These are phyloP conservation scores for Curvularia eragrostidis DNA, from an alignment of 2,329 filamentous ascomycete species.

Conservation along the genomic window DNA sequence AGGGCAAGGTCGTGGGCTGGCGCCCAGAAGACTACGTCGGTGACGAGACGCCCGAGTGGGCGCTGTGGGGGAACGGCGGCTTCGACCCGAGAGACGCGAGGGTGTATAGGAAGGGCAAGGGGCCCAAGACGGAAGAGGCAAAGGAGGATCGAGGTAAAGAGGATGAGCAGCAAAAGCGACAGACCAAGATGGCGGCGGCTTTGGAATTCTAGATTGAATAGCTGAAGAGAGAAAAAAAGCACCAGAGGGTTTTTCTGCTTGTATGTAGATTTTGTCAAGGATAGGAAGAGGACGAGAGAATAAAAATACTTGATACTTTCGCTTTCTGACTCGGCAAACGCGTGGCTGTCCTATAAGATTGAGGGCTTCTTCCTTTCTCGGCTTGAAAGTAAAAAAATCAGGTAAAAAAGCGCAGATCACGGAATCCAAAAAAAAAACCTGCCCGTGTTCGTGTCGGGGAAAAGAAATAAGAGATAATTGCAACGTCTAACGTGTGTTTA, in stretches of 20 bases:
- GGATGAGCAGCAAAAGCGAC: constrained; percentile 20
- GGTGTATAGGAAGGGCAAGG: constrained; percentile 84
- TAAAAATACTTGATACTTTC: neutral
- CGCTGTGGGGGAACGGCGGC: constrained; percentile 90
- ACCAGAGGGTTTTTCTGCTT: neutral
- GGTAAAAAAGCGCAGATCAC: too few species aligned
- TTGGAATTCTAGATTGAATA: constrained; percentile 20
- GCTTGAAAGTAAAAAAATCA: too few species aligned
- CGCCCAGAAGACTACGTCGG: constrained; percentile 90
- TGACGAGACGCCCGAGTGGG: constrained; percentile 87
- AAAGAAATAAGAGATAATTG: too few species aligned
- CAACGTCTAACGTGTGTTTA: too few species aligned
- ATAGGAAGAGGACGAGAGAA: neutral
- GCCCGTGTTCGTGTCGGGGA: too few species aligned
- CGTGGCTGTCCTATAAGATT: too few species aligned
- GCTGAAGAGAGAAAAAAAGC: neutral
- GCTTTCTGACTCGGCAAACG: neutral
- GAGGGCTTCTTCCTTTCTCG: too few species aligned
- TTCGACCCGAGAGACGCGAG: constrained; percentile 91
- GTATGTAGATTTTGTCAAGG: neutral
- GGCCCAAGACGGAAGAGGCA: constrained; percentile 43
- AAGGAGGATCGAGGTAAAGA: constrained; percentile 14
- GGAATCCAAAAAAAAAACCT: too few species aligned
- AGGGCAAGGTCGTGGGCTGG: constrained; percentile 65
- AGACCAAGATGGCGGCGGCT: constrained; percentile 4